phyloP scores from a whole-genome alignment of 2,329 filamentous ascomycete genomes.

The Xylariaceae sp. region DNA sequence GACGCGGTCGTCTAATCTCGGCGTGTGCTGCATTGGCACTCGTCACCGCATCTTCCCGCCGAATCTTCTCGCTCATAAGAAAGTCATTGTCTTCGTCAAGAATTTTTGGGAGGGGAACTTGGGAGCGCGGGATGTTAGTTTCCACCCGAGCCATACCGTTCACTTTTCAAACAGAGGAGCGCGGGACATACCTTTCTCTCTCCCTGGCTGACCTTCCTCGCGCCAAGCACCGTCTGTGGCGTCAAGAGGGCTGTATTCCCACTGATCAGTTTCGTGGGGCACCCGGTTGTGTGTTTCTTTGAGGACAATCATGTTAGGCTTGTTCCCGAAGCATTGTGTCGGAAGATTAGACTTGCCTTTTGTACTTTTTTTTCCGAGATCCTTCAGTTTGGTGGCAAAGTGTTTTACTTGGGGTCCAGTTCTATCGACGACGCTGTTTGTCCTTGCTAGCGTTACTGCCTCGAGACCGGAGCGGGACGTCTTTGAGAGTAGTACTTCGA shows the following conservation, averaged over 20 bases:
- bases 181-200: constrained; percentile 1
- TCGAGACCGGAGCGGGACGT: constrained; percentile 45
- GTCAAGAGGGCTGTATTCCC: background rate
- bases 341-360: constrained; percentile 12
- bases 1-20: constrained; percentile 3
- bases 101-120: constrained; percentile 23
- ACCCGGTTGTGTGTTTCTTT: constrained; percentile 1
- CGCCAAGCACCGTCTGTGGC: background rate
- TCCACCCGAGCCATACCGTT: background rate
- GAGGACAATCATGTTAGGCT: background rate
- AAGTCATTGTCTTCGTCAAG: constrained; percentile 33
- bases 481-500: constrained; percentile 42
- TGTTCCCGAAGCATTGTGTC: background rate
- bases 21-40: background rate
- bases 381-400: constrained; percentile 37
- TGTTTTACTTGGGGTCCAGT: constrained; percentile 34
- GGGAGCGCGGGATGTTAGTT: background rate
- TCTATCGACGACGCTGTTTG: constrained; percentile 46
- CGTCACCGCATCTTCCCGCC: constrained; percentile 15
- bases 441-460: constrained; percentile 48
- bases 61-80: constrained; percentile 31
- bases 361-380: constrained; percentile 21
- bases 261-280: background rate
- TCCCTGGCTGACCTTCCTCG: background rate
- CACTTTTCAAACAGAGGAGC: background rate